Base-by-base conservation (phyloP, 495 filamentous ascomycete genomes). In the Hypomontagnella monticulosa region DNA sequence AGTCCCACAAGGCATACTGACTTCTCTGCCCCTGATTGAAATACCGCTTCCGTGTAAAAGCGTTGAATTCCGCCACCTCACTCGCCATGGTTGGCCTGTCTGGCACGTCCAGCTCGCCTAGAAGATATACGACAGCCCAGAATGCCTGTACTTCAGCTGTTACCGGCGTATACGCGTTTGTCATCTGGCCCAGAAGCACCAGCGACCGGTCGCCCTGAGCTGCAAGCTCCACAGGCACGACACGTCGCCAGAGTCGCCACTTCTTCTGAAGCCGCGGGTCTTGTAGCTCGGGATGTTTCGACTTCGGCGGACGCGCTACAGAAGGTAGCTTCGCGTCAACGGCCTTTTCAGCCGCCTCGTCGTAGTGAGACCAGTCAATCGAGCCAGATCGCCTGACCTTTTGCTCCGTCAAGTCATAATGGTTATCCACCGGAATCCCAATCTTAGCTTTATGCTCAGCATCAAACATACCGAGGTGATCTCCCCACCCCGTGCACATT, bases 131-230 rank as follows among this genome's bases (percentile, higher is more conserved):
- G 16, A 70, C 57, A 3, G 48, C 71, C 73, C 73, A 75, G 5
- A 75, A 37, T 1, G 76, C 60, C 55, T 79, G 77, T 10, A 75
- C 63, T 43, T 74, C 74, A 0, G 73, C 48, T 1, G 76, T 43
- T 0, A 72, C 43, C 3, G 74, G 73, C 0, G 73, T 78, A 36
- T 75, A 58, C 3, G 71, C 61, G 1, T 71, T 73, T 40, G 73
- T 71, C 44, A 79, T 73, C 32, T 71, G 67, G 1, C 76, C 76
- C 5, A 72, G 66, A n/a, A 79, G 66, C 7, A 49, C 61, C 12
- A 79, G 33, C 1, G 72, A 75, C 9, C 71, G 55, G 41, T 79
- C 72, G 4, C 63, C 66, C 9, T 67, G 63, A 1, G 63, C 51
- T n/a, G 64, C 68, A 27, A 27, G 23, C 23, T 27, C 23, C 23